Evolutionary conservation across 2,329 filamentous ascomycete species (phyloP).

Genomic region (Cytospora chrysosperma): DNA sequence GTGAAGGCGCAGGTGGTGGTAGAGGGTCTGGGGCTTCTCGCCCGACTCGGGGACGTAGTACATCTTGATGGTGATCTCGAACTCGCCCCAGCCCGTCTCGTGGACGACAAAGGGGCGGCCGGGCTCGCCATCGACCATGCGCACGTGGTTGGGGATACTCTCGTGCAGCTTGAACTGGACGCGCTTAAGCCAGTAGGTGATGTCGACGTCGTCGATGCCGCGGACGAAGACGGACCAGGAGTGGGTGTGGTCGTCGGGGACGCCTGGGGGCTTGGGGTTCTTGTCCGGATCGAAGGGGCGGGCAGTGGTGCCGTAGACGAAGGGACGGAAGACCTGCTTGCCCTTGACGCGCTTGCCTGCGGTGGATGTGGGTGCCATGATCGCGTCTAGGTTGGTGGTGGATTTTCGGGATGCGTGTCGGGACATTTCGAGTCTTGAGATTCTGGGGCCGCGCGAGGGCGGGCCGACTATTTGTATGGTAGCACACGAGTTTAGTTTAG

Average conservation of each 20-base stretch:
- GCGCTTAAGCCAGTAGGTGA: conserved; percentile 93
- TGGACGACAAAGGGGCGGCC: conserved; percentile 75
- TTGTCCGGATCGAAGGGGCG: conserved; percentile 73
- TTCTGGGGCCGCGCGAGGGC: conserved; percentile 2
- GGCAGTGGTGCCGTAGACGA: conserved; percentile 78
- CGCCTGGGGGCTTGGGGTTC: conserved; percentile 72
- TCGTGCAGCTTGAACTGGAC: conserved; percentile 99
- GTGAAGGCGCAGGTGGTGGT: conserved; percentile 88
- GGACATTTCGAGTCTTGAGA: conserved; percentile 24
- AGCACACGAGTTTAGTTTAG: neutral
- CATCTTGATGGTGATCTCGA: conserved; percentile 92
- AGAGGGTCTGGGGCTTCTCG: conserved; percentile 94
- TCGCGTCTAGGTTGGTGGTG: conserved; percentile 20
- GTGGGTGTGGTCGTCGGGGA: conserved; percentile 91
- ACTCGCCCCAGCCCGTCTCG: conserved; percentile 97
- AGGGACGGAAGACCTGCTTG: conserved; percentile 62
- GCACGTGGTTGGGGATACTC: conserved; percentile 87
- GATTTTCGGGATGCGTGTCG: conserved; percentile 17
- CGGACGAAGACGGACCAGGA: conserved; percentile 95
- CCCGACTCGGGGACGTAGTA: conserved; percentile 85
- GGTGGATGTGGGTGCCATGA: conserved; percentile 59
- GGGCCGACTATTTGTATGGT: neutral
- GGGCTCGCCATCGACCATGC: conserved; percentile 73
- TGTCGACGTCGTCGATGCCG: conserved; percentile 83
- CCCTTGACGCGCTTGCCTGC: conserved; percentile 65